Evolutionary conservation across 2,329 filamentous ascomycete genomes (phyloP), one percentile per base, ranked within the genome.

Genomic region (Fusarium anthophilum): DNA sequence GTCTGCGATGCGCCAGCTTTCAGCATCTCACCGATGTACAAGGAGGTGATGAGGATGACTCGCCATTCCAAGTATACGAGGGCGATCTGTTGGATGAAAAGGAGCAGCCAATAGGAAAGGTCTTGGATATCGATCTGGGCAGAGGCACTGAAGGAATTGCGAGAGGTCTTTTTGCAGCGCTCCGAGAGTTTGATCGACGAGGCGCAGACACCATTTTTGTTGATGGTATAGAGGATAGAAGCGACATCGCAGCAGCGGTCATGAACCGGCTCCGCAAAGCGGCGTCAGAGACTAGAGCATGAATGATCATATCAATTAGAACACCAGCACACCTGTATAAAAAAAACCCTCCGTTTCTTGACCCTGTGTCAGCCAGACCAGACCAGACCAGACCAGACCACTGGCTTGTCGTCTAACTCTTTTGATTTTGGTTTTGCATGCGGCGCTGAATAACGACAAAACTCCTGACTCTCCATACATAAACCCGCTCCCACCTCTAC

Each of bases 201-300:
- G 89, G 91, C 37, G 94, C 94, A 8, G 91, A 96, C 79, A 87
- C 93, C 26, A 98, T 99, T 59, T 93, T 95, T 76, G 94, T 98
- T 17, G 96, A 99, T 81, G 96, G 96, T 6, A 93, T 98, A 65
- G 87, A 90, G 69, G 93, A 93, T 68, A 90, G 92, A 67, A 91
- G 93, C 38, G 93, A 96, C 80, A 92, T 96, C 76, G 94, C 95
- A 26, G 94, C 94, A 30, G 96, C 93, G 30, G 91, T 96, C 75
- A 95, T 96, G 92, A 96, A 96, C 79, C 87, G 93, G 74, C 86
- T 96, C 65, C 89, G 93, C 73, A 96, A 96, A 84, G 93, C 93
- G 63, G 93, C 93, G 30, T 90, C 88, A 28, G 87, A 89, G 68
- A 88, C 88, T 80, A 85, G 85, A 80, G 82, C 82, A 78, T 90